Percentiles rank a stretch among this genome's conserved stretches.
Conservation (phyloP, 257 asterid species). For the Salvia rosmarinus region DNA sequence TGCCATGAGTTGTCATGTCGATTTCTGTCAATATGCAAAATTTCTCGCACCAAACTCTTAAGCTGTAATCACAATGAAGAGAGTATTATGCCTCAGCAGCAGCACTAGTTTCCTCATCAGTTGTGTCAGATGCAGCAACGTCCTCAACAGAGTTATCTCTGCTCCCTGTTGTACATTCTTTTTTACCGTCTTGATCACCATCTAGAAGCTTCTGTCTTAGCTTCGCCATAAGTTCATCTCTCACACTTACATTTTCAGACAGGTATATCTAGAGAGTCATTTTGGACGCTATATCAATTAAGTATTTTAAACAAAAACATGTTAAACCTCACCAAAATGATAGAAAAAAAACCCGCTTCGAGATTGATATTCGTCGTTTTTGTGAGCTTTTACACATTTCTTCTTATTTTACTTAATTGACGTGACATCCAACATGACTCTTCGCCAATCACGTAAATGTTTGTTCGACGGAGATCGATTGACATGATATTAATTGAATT, state of each 20-base stretch:
- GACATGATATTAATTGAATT: no score
- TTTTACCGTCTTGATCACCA: slow-evolving; percentile 37
- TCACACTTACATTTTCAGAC: slow-evolving; percentile 44
- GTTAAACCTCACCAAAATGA: no score
- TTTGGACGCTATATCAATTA: no score
- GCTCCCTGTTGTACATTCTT: slow-evolving; percentile 39
- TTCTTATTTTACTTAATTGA: no score
- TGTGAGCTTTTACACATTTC: no score
- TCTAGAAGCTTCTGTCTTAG: slow-evolving; percentile 67
- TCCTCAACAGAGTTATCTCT: slow-evolving; percentile 47
- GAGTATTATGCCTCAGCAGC: slow-evolving; percentile 61
- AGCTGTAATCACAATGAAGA: slow-evolving; percentile 5
- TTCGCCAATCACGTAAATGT: no score
- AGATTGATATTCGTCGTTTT: no score
- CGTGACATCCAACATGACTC: no score
- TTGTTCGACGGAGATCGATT: no score
- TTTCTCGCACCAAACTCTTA: neutral
- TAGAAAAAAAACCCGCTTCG: no score
- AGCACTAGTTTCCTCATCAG: slow-evolving; percentile 62
- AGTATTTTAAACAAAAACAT: no score
- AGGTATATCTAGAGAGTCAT: slow-evolving; percentile 58
- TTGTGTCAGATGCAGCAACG: slow-evolving; percentile 50
- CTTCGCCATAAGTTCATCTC: slow-evolving; percentile 63
- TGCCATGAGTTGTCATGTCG: neutral
- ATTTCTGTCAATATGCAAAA: slow-evolving; percentile 17